These are phyloP conservation scores for Fallopia convolvulus DNA, from an alignment of 148 eudicot genomes.

Conservation along the genomic window DNA sequence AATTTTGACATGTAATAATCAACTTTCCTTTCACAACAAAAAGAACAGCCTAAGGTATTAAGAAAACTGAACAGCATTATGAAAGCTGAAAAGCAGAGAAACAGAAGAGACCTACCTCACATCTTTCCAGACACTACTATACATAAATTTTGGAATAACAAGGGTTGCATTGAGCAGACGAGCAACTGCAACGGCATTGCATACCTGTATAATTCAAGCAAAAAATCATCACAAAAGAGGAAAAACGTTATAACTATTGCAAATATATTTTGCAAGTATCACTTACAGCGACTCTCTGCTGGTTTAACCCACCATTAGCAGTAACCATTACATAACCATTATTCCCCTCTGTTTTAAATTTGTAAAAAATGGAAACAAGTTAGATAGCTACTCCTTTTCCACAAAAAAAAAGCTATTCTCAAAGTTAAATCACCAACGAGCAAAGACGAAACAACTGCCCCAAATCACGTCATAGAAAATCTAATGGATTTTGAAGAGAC, in stretches of 20 bases:
- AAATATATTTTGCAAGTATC: background rate
- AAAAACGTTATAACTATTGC: background rate
- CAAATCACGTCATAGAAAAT: background rate
- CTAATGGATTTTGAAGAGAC: conserved; percentile 8
- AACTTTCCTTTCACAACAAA: background rate
- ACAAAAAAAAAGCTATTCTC: background rate
- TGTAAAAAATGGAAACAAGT: background rate
- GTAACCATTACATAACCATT: conserved; percentile 78
- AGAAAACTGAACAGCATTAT: background rate
- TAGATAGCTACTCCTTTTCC: background rate
- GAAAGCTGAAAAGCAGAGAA: background rate
- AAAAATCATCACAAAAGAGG: background rate
- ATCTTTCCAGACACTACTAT: conserved; percentile 96
- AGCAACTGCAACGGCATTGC: conserved; percentile 93
- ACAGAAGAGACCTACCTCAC: conserved; percentile 40
- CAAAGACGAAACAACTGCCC: background rate
- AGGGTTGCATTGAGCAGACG: conserved; percentile 95
- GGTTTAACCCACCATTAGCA: conserved; percentile 97
- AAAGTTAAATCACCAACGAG: background rate
- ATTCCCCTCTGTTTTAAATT: conserved; percentile 44
- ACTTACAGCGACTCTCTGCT: conserved; percentile 98
- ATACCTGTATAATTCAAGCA: conserved; percentile 46
- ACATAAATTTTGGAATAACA: conserved; percentile 81
- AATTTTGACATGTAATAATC: background rate
- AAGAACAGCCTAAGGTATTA: background rate